Percentiles rank a stretch among this genome's conserved stretches.
phyloP scores from a whole-genome alignment of 1,139 yeast genomes.

The Yamadazyma triangularis region DNA sequence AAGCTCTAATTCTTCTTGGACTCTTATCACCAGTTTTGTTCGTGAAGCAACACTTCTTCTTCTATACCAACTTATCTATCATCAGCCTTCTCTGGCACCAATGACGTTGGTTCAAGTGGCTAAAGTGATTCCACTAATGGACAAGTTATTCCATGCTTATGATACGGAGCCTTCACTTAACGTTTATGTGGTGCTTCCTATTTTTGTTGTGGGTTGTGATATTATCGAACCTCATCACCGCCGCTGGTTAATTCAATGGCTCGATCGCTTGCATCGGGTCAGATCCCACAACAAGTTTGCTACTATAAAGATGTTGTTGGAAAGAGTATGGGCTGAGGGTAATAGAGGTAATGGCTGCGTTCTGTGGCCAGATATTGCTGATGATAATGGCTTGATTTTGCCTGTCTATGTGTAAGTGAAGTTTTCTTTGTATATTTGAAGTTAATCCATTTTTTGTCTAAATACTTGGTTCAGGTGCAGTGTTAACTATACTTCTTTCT shows the following conservation, averaged over 20 bases:
- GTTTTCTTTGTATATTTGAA: too few species aligned
- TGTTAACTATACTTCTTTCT: slow-evolving; percentile 2
- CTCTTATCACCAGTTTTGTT: too few species aligned
- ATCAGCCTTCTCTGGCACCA: slow-evolving; percentile 2
- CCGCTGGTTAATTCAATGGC: slow-evolving; percentile 1
- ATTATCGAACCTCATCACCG: neutral
- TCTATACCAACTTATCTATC: slow-evolving; percentile 3
- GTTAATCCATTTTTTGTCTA: too few species aligned
- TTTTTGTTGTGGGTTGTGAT: slow-evolving; percentile 2
- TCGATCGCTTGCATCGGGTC: neutral
- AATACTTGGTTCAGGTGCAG: too few species aligned
- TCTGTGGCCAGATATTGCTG: slow-evolving; percentile 5
- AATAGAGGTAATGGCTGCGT: slow-evolving; percentile 1
- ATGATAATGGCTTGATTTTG: slow-evolving; percentile 3
- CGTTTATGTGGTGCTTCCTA: neutral
- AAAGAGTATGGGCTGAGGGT: slow-evolving; percentile 2
- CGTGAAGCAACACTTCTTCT: slow-evolving; percentile 1
- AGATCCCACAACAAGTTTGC: neutral
- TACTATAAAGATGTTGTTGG: slow-evolving; percentile 1
- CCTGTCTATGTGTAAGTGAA: slow-evolving; percentile 3
- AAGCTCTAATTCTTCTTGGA: too few species aligned
- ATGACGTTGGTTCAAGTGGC: slow-evolving; percentile 2
- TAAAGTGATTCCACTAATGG: slow-evolving; percentile 1
- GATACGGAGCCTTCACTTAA: neutral
- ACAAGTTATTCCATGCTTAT: neutral